These are phyloP conservation scores for Nakazawaea sp. DNA, from an alignment of 805 yeast species.

Conservation along the genomic window DNA sequence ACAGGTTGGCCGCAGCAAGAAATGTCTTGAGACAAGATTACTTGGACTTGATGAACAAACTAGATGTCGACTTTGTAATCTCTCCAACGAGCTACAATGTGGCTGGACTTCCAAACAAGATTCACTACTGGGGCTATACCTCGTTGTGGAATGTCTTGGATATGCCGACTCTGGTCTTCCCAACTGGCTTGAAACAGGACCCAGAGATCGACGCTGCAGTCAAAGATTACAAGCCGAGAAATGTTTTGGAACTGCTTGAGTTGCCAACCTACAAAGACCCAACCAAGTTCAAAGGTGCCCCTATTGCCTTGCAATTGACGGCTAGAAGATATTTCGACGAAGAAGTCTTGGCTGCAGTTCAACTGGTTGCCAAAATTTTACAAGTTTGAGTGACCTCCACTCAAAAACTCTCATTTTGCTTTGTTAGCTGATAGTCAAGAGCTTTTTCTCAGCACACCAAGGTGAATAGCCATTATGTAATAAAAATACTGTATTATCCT, in stretches of 20 bases:
- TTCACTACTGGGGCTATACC: conserved; percentile 71
- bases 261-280: conserved; percentile 25
- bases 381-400: too few relatives aligned
- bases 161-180: conserved; percentile 54
- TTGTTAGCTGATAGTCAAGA: too few relatives aligned
- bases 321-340: conserved; percentile 48
- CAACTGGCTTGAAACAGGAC: conserved; percentile 47
- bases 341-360: conserved; percentile 38
- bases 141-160: conserved; percentile 63
- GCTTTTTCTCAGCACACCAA: too few relatives aligned
- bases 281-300: conserved; percentile 33
- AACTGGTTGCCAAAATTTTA: too few relatives aligned
- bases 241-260: conserved; percentile 24
- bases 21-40: conserved; percentile 49
- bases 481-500: too few relatives aligned
- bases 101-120: conserved; percentile 54
- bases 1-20: conserved; percentile 38
- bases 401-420: too few relatives aligned
- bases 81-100: conserved; percentile 59
- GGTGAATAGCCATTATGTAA: too few relatives aligned
- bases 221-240: conserved; percentile 13
- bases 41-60: conserved; percentile 36
- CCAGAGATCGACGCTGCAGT: conserved; percentile 18
- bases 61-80: conserved; percentile 52
- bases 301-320: conserved; percentile 41